These are phyloP conservation scores for Apiospora saccharicola DNA, from an alignment of 2,329 filamentous ascomycete genomes.

Conservation along the genomic window DNA sequence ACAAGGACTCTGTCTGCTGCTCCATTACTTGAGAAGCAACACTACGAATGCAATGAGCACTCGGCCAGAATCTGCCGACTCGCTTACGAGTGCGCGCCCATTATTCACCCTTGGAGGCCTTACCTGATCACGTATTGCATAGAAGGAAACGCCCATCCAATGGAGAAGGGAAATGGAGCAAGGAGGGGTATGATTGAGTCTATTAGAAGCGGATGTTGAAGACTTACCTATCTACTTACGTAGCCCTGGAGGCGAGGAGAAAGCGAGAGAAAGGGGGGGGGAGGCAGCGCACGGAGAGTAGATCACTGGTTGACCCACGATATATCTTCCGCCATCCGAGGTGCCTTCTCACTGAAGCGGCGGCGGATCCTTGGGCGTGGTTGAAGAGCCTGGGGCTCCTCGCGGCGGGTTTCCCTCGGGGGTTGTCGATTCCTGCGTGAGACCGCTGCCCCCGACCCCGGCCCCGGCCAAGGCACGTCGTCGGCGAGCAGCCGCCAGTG, in stretches of 20 bases:
- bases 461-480: too few species aligned
- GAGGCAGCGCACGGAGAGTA: too few species aligned
- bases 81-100: neutral
- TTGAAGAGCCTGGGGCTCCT: too few species aligned
- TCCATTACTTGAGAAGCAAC: neutral
- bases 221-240: neutral
- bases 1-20: neutral
- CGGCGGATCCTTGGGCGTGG: too few species aligned
- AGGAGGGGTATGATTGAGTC: neutral
- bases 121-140: neutral
- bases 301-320: neutral
- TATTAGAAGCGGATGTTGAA: neutral
- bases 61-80: neutral
- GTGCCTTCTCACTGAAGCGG: too few species aligned
- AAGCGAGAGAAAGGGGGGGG: too few species aligned
- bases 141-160: neutral
- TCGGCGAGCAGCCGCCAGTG: neutral
- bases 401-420: too few species aligned
- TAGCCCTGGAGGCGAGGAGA: too few species aligned
- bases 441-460: too few species aligned
- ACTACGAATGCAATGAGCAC: neutral
- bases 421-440: too few species aligned
- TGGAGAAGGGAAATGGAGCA: neutral
- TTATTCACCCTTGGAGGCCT: neutral
- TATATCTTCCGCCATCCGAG: neutral